Evolutionary conservation across 257 asterid genomes (phyloP).

Genomic region (Petunia secreta): DNA sequence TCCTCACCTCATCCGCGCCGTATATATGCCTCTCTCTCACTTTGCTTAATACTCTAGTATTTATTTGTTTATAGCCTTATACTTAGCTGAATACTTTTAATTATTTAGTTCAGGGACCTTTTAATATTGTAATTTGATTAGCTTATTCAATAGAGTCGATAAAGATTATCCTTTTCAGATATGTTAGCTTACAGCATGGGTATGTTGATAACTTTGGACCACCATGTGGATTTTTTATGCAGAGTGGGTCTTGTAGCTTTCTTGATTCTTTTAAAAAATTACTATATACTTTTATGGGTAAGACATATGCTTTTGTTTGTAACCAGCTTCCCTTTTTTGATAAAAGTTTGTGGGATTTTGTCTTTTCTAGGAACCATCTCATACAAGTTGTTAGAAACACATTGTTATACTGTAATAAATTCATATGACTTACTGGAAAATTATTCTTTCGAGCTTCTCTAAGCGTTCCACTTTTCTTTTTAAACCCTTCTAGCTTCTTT

Average conservation of each 20-base stretch:
- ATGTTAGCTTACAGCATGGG: neutral
- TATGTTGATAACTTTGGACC: slow-evolving; percentile 13
- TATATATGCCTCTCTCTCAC: slow-evolving; percentile 1
- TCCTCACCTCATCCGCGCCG: slow-evolving; percentile 81
- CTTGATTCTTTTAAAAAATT: too few species aligned
- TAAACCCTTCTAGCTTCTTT: neutral
- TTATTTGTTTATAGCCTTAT: neutral
- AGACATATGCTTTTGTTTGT: neutral
- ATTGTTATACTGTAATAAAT: neutral
- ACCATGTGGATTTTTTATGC: slow-evolving; percentile 2
- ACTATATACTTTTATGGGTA: neutral
- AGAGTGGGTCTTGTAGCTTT: neutral
- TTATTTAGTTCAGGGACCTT: neutral
- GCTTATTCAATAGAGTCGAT: neutral
- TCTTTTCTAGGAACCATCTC: neutral
- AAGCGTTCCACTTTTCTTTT: neutral
- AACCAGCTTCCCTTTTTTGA: neutral
- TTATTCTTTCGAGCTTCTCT: slow-evolving; percentile 1
- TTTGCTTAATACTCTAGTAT: neutral
- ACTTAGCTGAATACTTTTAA: neutral
- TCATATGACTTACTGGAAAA: neutral
- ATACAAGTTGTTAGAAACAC: neutral
- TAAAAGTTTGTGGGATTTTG: neutral
- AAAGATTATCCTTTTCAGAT: neutral
- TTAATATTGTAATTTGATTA: neutral